Conservation (phyloP, 2,329 filamentous ascomycete species). For the Trematosphaeria pertusa region DNA sequence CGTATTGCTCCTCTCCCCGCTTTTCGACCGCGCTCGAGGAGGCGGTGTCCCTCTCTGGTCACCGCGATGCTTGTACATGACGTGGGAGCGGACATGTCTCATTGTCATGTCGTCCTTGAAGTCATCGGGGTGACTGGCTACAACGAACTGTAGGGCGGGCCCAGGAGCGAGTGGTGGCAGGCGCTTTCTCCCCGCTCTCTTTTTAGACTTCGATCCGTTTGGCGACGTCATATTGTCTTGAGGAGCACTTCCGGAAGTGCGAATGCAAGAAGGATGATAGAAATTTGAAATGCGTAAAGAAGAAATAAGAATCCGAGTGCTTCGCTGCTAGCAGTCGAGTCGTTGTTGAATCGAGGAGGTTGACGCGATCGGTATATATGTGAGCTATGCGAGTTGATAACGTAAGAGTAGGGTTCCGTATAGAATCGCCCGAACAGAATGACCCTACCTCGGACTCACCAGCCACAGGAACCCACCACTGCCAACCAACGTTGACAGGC, state of each 20-base stretch:
- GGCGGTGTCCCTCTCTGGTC: conserved; percentile 27
- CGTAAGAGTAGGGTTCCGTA: conserved; percentile 5
- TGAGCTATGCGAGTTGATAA: conserved; percentile 1
- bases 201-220: conserved; percentile 26
- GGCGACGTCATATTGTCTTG: conserved; percentile 31
- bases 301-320: not conserved
- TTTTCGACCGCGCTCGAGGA: conserved; percentile 20
- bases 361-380: conserved; percentile 10
- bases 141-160: conserved; percentile 41
- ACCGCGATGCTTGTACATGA: conserved; percentile 45
- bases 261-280: no score
- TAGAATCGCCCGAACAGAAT: not conserved
- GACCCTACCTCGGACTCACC: conserved; percentile 5
- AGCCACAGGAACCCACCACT: no score
- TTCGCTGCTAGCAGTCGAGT: conserved; percentile 2
- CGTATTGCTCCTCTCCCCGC: conserved; percentile 22
- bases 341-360: conserved; percentile 2
- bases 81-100: conserved; percentile 45
- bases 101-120: conserved; percentile 40
- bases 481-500: not conserved
- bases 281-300: not conserved
- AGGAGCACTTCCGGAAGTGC: no score
- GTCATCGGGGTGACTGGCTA: conserved; percentile 43
- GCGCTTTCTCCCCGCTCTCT: conserved; percentile 37
- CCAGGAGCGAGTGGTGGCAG: conserved; percentile 41